These are phyloP conservation scores for Cladophialophora immunda DNA, from an alignment of 2,329 filamentous ascomycete genomes.

Conservation along the genomic window DNA sequence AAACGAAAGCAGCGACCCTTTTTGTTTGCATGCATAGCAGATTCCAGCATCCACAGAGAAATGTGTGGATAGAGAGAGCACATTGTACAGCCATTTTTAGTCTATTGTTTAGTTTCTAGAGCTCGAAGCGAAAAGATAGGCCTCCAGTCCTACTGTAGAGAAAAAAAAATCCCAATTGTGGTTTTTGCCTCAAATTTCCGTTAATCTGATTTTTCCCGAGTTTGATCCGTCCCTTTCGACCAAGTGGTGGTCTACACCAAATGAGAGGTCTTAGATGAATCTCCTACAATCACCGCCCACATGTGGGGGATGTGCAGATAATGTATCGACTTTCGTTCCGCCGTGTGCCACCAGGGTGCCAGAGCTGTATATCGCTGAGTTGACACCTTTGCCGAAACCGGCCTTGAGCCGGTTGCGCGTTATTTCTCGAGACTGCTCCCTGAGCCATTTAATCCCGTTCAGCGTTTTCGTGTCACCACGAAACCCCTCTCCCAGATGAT, in stretches of 20 bases:
- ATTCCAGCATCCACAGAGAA: not conserved
- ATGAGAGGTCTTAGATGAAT: not conserved
- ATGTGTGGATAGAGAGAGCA: not conserved
- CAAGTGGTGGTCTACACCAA: not conserved
- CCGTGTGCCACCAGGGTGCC: too few relatives aligned
- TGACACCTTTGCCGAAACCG: too few relatives aligned
- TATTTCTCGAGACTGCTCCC: not conserved
- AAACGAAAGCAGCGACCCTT: not conserved
- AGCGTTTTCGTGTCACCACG: not conserved
- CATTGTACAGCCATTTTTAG: not conserved
- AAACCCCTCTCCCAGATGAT: not conserved
- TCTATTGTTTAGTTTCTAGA: constrained; percentile 1
- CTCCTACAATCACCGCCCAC: not conserved
- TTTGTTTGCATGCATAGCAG: not conserved
- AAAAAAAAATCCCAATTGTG: not conserved
- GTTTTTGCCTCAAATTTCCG: not conserved
- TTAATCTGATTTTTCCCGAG: not conserved
- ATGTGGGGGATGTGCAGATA: too few relatives aligned
- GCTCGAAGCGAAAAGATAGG: not conserved
- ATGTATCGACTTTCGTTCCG: too few relatives aligned
- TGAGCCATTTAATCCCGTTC: not conserved
- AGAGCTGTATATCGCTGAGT: too few relatives aligned
- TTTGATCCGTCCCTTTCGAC: not conserved
- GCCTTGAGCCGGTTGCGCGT: too few relatives aligned
- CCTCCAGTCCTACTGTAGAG: not conserved